phyloP scores from a whole-genome alignment of 2,329 filamentous ascomycete genomes.

The Falciphora oryzae region DNA sequence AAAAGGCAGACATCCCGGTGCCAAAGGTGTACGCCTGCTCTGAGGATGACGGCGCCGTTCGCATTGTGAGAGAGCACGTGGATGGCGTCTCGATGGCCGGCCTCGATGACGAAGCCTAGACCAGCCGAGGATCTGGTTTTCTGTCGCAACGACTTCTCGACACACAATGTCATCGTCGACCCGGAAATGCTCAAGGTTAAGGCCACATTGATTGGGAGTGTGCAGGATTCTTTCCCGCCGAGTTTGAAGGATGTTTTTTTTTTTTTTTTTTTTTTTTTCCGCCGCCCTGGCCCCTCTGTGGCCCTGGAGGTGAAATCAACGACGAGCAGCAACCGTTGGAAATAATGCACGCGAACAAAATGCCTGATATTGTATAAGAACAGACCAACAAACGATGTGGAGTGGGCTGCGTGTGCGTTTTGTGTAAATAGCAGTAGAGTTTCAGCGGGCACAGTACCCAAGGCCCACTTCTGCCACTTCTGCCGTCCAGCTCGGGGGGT shows the following conservation, averaged over 20 bases:
- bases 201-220: slow-evolving; percentile 17
- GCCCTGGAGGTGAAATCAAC: slow-evolving; percentile 21
- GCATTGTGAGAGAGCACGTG: slow-evolving; percentile 24
- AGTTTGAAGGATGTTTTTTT: slow-evolving; percentile 11
- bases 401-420: too few species aligned
- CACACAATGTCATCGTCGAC: slow-evolving; percentile 32
- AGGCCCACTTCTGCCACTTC: too few species aligned
- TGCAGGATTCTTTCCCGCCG: slow-evolving; percentile 14
- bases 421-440: too few species aligned
- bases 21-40: slow-evolving; percentile 21
- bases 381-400: too few species aligned
- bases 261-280: slow-evolving; percentile 11
- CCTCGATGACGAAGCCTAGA: slow-evolving; percentile 20
- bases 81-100: slow-evolving; percentile 24
- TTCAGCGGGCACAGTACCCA: too few species aligned
- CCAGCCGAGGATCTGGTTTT: slow-evolving; percentile 15
- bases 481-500: too few species aligned
- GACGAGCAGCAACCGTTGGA: slow-evolving; percentile 12
- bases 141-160: slow-evolving; percentile 20
- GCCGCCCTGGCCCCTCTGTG: slow-evolving; percentile 16
- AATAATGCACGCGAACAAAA: neutral
- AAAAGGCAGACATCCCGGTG: slow-evolving; percentile 23
- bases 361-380: too few species aligned
- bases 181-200: slow-evolving; percentile 16
- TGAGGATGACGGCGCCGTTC: slow-evolving; percentile 26